Evolutionary conservation across 1,284 basidiomycete genomes (phyloP).

Genomic region (Caloboletus inedulis): DNA sequence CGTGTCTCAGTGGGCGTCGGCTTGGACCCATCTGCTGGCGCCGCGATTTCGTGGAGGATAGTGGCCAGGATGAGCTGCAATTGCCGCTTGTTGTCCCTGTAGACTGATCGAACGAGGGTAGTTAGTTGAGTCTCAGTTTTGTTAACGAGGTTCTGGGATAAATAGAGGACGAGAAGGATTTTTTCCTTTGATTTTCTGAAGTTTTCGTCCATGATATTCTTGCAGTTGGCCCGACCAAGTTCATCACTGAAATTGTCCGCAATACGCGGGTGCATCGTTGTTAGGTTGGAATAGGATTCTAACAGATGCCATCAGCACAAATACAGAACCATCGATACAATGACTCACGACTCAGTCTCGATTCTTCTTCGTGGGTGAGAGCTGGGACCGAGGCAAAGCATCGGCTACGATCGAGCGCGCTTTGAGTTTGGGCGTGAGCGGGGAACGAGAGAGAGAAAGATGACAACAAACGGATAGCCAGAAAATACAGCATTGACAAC

Average conservation of each 20-base stretch:
- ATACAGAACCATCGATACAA: background rate
- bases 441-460: background rate
- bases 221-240: conserved; percentile 15
- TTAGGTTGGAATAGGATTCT: conserved; percentile 23
- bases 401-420: conserved; percentile 20
- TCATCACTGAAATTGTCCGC: conserved; percentile 23
- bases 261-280: conserved; percentile 16
- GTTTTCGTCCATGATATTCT: conserved; percentile 18
- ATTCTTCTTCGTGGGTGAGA: conserved; percentile 19
- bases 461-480: conserved; percentile 30
- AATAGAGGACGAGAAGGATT: conserved; percentile 19
- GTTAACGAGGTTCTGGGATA: conserved; percentile 16
- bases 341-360: conserved; percentile 12
- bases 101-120: conserved; percentile 15
- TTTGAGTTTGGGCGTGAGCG: conserved; percentile 7
- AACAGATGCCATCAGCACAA: background rate
- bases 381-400: conserved; percentile 15
- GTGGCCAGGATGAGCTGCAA: conserved; percentile 14
- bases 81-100: conserved; percentile 14
- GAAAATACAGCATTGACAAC: conserved; percentile 26
- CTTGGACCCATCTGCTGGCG: conserved; percentile 3
- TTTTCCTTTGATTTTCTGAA: conserved; percentile 29
- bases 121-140: conserved; percentile 15
- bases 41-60: conserved; percentile 15
- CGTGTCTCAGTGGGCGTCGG: conserved; percentile 12